These are phyloP conservation scores for Drechslerella dactyloides DNA, from an alignment of 2,329 filamentous ascomycete species.

Conservation along the genomic window DNA sequence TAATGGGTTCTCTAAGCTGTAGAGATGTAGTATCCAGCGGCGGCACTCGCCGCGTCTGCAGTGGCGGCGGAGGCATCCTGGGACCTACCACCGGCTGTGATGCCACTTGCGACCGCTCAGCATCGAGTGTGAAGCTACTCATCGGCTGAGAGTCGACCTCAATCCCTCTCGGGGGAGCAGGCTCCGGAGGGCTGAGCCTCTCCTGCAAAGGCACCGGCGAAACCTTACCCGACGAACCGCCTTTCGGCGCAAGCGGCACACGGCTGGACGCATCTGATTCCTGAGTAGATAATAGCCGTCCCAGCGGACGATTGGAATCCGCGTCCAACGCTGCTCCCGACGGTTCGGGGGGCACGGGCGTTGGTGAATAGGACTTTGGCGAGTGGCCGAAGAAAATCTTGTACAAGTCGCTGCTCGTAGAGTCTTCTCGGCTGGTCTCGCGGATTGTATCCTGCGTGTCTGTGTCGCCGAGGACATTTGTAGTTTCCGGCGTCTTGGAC, in stretches of 20 bases:
- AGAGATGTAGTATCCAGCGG: constrained; percentile 23
- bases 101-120: constrained; percentile 1
- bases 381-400: constrained; percentile 33
- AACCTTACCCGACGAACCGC: neutral
- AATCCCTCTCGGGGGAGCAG: constrained; percentile 7
- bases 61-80: constrained; percentile 25
- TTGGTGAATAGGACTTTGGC: neutral
- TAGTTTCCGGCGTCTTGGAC: constrained; percentile 2
- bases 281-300: constrained; percentile 13
- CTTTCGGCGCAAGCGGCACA: constrained; percentile 3
- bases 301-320: constrained; percentile 8
- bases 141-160: constrained; percentile 34
- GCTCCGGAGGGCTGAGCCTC: constrained; percentile 5
- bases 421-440: neutral
- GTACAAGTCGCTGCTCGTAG: constrained; percentile 21
- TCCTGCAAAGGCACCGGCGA: neutral
- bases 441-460: neutral
- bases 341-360: neutral
- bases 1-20: constrained; percentile 19
- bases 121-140: constrained; percentile 39
- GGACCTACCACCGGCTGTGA: constrained; percentile 4
- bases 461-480: neutral
- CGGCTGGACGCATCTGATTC: constrained; percentile 4
- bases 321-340: neutral
- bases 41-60: constrained; percentile 14